Percentiles rank a stretch among this genome's conserved stretches.
These are phyloP conservation scores for Paxillus ammoniavirescens DNA, from an alignment of 768 basidiomycete species.

Conservation along the genomic window DNA sequence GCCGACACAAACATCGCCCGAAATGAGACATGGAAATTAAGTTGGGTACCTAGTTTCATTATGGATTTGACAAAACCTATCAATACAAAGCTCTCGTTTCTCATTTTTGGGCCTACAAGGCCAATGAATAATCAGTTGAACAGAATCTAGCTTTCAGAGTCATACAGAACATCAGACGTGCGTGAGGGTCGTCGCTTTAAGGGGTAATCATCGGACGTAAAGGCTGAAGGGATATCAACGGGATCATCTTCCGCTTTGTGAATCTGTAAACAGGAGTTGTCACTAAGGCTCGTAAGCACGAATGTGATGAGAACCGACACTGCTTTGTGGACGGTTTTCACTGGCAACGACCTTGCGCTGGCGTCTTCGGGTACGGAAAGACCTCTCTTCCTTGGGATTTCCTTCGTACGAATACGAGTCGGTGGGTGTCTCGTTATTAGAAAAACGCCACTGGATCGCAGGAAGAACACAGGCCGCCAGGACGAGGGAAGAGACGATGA, in stretches of 20 bases:
- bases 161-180: constrained; percentile 29
- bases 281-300: neutral
- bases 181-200: constrained; percentile 49
- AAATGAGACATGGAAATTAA: constrained; percentile 23
- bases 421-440: constrained; percentile 13
- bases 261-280: constrained; percentile 17
- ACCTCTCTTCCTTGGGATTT: constrained; percentile 20
- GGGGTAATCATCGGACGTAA: constrained; percentile 27
- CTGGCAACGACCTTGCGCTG: constrained; percentile 19
- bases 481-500: constrained; percentile 44
- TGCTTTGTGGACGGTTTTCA: constrained; percentile 21
- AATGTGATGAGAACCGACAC: constrained; percentile 18
- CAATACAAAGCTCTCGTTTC: constrained; percentile 14
- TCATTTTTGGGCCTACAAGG: constrained; percentile 11
- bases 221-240: constrained; percentile 31
- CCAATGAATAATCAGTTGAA: constrained; percentile 7
- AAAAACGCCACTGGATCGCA: constrained; percentile 30
- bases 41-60: constrained; percentile 17
- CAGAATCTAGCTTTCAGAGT: constrained; percentile 26
- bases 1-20: constrained; percentile 5
- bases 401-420: neutral
- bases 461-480: constrained; percentile 55
- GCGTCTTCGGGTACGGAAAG: constrained; percentile 27
- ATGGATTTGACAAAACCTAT: constrained; percentile 16
- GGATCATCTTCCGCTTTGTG: constrained; percentile 27